Evolutionary conservation across 306 rosid species (phyloP).

Genomic region (Carpinus fangiana): DNA sequence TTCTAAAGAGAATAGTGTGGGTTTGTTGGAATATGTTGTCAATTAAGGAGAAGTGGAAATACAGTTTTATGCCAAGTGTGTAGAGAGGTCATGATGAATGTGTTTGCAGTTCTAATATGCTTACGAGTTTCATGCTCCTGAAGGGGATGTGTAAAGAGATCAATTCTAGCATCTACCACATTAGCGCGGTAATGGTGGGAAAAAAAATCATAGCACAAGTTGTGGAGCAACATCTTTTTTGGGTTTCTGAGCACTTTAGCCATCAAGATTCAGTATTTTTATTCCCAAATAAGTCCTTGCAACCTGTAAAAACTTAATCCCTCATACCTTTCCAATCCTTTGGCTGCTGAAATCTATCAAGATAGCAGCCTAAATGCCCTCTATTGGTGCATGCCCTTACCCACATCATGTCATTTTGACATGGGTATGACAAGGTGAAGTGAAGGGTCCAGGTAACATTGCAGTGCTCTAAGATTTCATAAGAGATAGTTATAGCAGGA

Average conservation of each 20-base stretch:
- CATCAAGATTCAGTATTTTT: conserved; percentile 1
- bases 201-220: not conserved
- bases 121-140: not conserved
- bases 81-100: not conserved
- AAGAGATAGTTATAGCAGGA: not conserved
- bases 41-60: not conserved
- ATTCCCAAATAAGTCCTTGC: not conserved
- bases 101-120: not conserved
- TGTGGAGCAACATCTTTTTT: not conserved
- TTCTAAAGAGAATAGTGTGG: not conserved
- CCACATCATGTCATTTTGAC: not conserved
- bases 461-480: not conserved
- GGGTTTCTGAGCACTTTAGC: not conserved
- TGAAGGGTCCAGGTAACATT: too few species aligned
- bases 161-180: not conserved
- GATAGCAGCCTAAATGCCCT: not conserved
- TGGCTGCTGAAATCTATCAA: not conserved
- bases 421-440: too few species aligned
- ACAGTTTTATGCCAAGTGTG: not conserved
- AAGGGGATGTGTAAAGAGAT: not conserved
- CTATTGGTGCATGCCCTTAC: not conserved
- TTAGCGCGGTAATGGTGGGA: not conserved
- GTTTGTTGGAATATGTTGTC: not conserved
- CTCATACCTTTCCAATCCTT: not conserved
- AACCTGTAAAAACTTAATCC: not conserved